Evolutionary conservation across 164 flowering plant species (phyloP).

Genomic region (Sedum album): DNA sequence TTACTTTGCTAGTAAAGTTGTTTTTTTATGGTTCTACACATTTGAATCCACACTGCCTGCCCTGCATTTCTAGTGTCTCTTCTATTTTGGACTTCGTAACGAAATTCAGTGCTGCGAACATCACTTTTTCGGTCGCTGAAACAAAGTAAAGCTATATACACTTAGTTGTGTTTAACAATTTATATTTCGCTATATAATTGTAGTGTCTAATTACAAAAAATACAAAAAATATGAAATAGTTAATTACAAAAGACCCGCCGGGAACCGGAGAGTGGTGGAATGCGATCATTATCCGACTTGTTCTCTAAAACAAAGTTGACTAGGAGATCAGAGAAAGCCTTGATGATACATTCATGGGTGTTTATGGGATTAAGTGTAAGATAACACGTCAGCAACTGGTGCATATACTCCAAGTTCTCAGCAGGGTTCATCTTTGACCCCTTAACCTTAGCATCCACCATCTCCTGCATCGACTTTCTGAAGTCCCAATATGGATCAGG

Average conservation of each 20-base stretch:
- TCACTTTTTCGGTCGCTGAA: not conserved
- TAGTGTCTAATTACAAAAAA: too few species aligned
- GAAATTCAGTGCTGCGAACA: not conserved
- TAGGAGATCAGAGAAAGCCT: not conserved
- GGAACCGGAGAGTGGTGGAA: not conserved
- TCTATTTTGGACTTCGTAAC: too few species aligned
- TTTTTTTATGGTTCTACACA: not conserved
- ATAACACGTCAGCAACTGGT: constrained; percentile 1
- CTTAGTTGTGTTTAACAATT: too few species aligned
- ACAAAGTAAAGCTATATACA: too few species aligned
- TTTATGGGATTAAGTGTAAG: not conserved
- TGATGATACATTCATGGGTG: constrained; percentile 2
- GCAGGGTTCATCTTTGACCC: not conserved
- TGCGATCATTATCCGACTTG: not conserved
- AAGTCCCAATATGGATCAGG: constrained; percentile 1
- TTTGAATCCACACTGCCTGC: constrained; percentile 1
- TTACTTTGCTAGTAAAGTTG: not conserved
- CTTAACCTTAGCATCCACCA: not conserved
- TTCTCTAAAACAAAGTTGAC: not conserved
- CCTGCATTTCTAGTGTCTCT: not conserved
- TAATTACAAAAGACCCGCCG: too few species aligned
- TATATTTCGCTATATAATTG: too few species aligned
- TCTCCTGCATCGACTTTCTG: not conserved
- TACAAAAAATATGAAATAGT: too few species aligned
- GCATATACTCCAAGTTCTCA: constrained; percentile 2